Evolutionary conservation across 208 protist species (phyloP).

Genomic region (Jaenimonas drosophilae): DNA sequence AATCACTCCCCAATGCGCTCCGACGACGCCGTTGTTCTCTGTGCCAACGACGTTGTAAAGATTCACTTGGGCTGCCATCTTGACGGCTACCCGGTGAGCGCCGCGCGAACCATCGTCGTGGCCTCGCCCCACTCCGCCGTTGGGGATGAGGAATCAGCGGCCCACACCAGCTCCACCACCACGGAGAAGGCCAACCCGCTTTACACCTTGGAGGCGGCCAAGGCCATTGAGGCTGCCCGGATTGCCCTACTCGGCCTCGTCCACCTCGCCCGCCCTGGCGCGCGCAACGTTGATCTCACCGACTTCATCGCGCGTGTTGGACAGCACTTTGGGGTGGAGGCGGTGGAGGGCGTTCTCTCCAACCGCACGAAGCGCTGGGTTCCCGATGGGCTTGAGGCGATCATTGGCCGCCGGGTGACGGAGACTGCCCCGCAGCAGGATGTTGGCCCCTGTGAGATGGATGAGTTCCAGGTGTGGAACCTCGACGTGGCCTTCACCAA

Average conservation of each 20-base stretch:
- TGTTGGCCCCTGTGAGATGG: slow-evolving; percentile 78
- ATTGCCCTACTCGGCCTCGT: slow-evolving; percentile 86
- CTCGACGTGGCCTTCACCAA: slow-evolving; percentile 87
- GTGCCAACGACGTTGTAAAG: slow-evolving; percentile 95
- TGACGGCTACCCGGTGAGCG: slow-evolving; percentile 94
- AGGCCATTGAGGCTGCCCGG: slow-evolving; percentile 93
- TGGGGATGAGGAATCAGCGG: neutral
- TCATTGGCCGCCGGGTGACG: slow-evolving; percentile 83
- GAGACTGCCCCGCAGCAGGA: slow-evolving; percentile 78
- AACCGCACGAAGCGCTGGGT: slow-evolving; percentile 96
- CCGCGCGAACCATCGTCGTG: slow-evolving; percentile 91
- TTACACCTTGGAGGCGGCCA: slow-evolving; percentile 45
- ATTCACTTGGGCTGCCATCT: slow-evolving; percentile 96
- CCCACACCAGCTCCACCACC: slow-evolving; percentile 5
- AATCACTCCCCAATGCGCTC: slow-evolving; percentile 92
- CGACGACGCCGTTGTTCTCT: slow-evolving; percentile 55
- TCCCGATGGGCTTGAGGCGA: slow-evolving; percentile 95
- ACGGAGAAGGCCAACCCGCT: neutral
- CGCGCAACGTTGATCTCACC: slow-evolving; percentile 88
- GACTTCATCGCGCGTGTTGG: slow-evolving; percentile 89
- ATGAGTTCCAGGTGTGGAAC: slow-evolving; percentile 73
- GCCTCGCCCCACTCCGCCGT: slow-evolving; percentile 5
- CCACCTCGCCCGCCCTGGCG: slow-evolving; percentile 61
- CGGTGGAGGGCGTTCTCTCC: slow-evolving; percentile 95
- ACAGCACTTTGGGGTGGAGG: slow-evolving; percentile 81